Percentiles rank a stretch among this genome's conserved stretches.
These are phyloP conservation scores for Nannochloropsis salina DNA, from an alignment of 108 stramenopile genomes.

Conservation along the genomic window DNA sequence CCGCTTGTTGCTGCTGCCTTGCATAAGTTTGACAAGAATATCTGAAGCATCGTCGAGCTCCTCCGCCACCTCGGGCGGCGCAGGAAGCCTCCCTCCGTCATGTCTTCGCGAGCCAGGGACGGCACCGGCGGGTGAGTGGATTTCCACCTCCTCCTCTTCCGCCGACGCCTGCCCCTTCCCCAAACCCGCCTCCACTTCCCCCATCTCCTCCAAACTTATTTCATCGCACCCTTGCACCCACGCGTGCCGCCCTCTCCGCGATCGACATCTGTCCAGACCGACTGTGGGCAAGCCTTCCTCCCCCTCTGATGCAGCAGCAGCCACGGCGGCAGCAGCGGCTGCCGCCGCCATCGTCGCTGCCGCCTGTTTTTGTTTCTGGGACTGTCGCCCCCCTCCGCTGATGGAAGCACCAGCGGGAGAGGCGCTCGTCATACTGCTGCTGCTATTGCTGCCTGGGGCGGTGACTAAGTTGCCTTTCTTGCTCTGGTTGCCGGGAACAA, in stretches of 20 bases:
- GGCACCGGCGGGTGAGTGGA: neutral
- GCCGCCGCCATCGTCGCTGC: neutral
- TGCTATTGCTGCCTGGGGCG: neutral
- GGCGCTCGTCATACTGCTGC: neutral
- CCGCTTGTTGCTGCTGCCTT: neutral
- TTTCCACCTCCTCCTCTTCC: constrained; percentile 12
- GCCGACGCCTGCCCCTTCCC: neutral
- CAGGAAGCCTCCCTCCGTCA: neutral
- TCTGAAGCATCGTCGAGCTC: constrained; percentile 5
- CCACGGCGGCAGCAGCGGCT: neutral
- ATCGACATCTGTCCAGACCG: neutral
- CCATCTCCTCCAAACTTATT: neutral
- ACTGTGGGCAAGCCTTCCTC: neutral
- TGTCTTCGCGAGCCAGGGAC: neutral
- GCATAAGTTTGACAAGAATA: constrained; percentile 13
- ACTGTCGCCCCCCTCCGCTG: neutral
- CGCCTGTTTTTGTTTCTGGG: constrained; percentile 5
- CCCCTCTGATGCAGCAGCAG: neutral
- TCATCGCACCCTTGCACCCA: neutral
- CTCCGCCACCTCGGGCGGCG: neutral
- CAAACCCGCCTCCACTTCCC: neutral
- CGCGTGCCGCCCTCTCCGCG: neutral
- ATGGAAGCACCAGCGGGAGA: neutral
- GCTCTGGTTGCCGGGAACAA: neutral
- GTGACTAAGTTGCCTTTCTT: neutral